Evolutionary conservation across 2,329 filamentous ascomycete genomes (phyloP).

Genomic region (Berkeleyomyces rouxiae): DNA sequence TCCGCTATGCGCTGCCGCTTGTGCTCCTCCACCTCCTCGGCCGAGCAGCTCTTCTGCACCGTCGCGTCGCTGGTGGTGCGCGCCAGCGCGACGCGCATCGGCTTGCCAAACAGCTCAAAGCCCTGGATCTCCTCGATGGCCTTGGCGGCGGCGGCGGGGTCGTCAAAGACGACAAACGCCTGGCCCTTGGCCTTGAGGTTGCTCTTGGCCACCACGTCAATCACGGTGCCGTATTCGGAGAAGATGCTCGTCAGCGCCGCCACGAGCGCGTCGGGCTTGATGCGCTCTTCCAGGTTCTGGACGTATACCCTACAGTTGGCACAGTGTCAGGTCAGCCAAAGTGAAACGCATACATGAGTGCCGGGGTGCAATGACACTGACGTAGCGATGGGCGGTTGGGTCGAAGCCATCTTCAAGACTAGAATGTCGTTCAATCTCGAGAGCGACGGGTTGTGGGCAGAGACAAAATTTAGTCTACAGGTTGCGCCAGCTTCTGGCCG

Average conservation of each 20-base stretch:
- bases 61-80: slow-evolving; percentile 76
- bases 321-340: slow-evolving; percentile 23
- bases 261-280: slow-evolving; percentile 64
- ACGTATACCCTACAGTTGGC: slow-evolving; percentile 41
- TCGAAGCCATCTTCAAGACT: slow-evolving; percentile 23
- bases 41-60: slow-evolving; percentile 53
- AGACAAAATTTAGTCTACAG: background rate
- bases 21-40: slow-evolving; percentile 74
- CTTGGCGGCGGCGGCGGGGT: slow-evolving; percentile 55
- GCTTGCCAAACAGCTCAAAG: slow-evolving; percentile 84
- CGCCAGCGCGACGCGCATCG: slow-evolving; percentile 71
- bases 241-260: slow-evolving; percentile 63
- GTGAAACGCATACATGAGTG: slow-evolving; percentile 28
- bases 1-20: slow-evolving; percentile 71
- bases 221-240: slow-evolving; percentile 68
- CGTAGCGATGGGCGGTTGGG: slow-evolving; percentile 40
- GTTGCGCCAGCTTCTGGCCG: background rate
- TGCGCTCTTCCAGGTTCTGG: slow-evolving; percentile 81
- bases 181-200: slow-evolving; percentile 89
- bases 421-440: background rate
- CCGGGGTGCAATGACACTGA: slow-evolving; percentile 61
- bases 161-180: slow-evolving; percentile 85
- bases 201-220: slow-evolving; percentile 76
- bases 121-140: slow-evolving; percentile 83
- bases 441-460: background rate